phyloP scores from a whole-genome alignment of 73 alveolate species.

The Paramecium octaurelia region DNA sequence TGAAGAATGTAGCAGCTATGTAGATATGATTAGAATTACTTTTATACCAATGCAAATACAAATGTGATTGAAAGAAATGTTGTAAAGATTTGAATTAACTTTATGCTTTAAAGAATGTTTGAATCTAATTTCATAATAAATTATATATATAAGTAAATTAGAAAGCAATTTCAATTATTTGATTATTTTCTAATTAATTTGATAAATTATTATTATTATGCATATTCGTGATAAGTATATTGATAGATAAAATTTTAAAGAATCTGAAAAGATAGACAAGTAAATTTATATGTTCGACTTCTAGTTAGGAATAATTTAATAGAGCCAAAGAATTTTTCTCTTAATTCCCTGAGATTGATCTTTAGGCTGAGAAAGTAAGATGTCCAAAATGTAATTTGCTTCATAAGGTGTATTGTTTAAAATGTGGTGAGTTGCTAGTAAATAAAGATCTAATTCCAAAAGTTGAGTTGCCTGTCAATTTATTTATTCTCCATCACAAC shows the following conservation, averaged over 20 bases:
- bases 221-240: constrained; percentile 5
- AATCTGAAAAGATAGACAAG: neutral
- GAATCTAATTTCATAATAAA: too few species aligned
- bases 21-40: neutral
- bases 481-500: constrained; percentile 51
- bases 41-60: neutral
- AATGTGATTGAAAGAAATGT: neutral
- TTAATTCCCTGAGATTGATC: neutral
- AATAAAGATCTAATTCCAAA: constrained; percentile 1
- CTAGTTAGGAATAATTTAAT: constrained; percentile 3
- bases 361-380: constrained; percentile 13
- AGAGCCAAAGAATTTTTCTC: constrained; percentile 53
- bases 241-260: neutral
- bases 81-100: neutral
- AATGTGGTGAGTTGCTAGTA: neutral
- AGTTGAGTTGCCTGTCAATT: constrained; percentile 16
- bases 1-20: neutral
- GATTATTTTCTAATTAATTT: neutral
- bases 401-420: constrained; percentile 44
- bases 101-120: neutral
- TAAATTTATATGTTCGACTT: neutral
- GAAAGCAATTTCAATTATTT: neutral
- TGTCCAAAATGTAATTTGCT: constrained; percentile 48
- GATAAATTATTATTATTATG: neutral
- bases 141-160: too few species aligned